Conservation (phyloP, 768 basidiomycete genomes). For the Kwoniella pini region DNA sequence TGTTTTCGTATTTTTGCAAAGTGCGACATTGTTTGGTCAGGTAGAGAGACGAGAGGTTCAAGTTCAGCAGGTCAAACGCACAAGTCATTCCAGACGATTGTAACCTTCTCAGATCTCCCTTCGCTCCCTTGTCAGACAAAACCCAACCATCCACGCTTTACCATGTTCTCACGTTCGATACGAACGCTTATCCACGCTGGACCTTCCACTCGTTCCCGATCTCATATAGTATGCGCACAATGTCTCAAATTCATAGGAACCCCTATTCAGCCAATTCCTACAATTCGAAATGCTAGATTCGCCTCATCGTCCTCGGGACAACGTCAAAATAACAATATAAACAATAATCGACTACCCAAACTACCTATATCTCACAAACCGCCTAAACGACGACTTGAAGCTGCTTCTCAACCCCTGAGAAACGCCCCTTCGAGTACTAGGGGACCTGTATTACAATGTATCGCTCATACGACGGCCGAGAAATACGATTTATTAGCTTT, state of each 20-base stretch:
- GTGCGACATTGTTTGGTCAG: too few relatives aligned
- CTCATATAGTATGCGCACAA: constrained; percentile 5
- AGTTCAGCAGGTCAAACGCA: too few relatives aligned
- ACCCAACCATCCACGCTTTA: too few relatives aligned
- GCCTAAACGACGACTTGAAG: constrained; percentile 68
- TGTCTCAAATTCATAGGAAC: neutral
- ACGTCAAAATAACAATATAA: constrained; percentile 6
- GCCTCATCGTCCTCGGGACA: constrained; percentile 10
- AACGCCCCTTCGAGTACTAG: constrained; percentile 82
- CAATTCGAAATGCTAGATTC: neutral
- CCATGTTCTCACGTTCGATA: constrained; percentile 11
- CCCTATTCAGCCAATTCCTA: neutral
- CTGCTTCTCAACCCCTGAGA: constrained; percentile 81
- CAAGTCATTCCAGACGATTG: too few relatives aligned
- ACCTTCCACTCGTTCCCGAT: neutral
- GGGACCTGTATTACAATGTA: constrained; percentile 73
- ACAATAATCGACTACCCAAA: constrained; percentile 13
- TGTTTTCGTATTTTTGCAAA: too few relatives aligned
- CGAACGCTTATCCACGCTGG: constrained; percentile 12
- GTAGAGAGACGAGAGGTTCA: too few relatives aligned
- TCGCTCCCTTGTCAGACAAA: too few relatives aligned
- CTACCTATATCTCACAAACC: constrained; percentile 45
- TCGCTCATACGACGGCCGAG: constrained; percentile 84
- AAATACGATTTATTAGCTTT: constrained; percentile 72
- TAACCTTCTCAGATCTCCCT: too few relatives aligned